Evolutionary conservation across 2,329 filamentous ascomycete genomes (phyloP), one percentile per base, ranked within the genome.

Genomic region (Xylaria sp.): DNA sequence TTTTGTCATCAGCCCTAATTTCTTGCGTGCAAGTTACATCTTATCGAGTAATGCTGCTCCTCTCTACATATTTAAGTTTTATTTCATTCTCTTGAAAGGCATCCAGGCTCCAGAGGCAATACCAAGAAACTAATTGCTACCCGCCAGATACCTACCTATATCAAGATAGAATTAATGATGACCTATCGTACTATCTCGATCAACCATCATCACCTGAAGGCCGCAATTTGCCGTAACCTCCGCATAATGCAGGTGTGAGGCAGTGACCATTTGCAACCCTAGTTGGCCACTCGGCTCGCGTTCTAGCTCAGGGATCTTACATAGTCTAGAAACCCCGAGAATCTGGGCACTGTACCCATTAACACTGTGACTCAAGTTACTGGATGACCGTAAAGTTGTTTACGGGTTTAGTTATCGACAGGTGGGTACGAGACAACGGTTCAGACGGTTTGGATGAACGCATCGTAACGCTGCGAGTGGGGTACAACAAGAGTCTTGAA

Each of bases 221-320:
- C 57, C n/a, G 54, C 60, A 61, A 60, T 65, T 60, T 54, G 36
- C 57, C 53, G 33, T 49, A 58, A 58, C 63, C 59, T 65, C 65
- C 63, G 63, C 66, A 68, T 68, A 66, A 66, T 67, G 67, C 62
- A 59, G 53, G 68, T 65, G 68, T 70, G 69, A 69, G 66, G 69
- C 69, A 69, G 63, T 68, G 69, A 65, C 49, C 57, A 63, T 51
- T 53, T 40, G n/a, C 36, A 49, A 59, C 51, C 64, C 68, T 54
- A 28, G 51, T 46, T 63, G 51, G 61, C 49, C 65, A 59, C 38
- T 63, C 65, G 65, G 61, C 59, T 65, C 31, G 53, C 56, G 44
- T 49, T 65, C 65, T 60, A 31, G 64, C 51, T 38, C 57, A 67
- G 51, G 65, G 57, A 59, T 49, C 40, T 20, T 26, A 28, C 28